Conservation (phyloP, 208 protist genomes). For the Leishmania gerbilli region DNA sequence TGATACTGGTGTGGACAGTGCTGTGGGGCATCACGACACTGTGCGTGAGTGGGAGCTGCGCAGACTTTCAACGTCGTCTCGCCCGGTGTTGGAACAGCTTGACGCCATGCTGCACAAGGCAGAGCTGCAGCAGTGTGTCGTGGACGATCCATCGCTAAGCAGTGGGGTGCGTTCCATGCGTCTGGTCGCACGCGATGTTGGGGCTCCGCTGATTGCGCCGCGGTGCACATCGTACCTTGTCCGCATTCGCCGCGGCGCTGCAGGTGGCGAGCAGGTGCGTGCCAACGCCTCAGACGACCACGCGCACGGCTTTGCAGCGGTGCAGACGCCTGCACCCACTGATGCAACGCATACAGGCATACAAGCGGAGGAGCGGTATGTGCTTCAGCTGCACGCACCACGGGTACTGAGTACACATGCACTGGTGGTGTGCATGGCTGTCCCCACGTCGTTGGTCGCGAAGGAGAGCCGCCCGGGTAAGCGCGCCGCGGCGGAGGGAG, state of each 20-base stretch:
- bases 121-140: slow-evolving; percentile 9
- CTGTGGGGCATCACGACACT: not conserved
- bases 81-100: not conserved
- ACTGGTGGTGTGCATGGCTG: slow-evolving; percentile 42
- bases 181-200: slow-evolving; percentile 10
- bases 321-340: not conserved
- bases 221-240: slow-evolving; percentile 30
- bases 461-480: not conserved
- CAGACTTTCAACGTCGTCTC: slow-evolving; percentile 12
- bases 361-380: slow-evolving; percentile 5
- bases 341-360: not conserved
- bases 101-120: not conserved
- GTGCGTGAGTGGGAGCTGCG: slow-evolving; percentile 15
- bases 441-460: not conserved
- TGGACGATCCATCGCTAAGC: slow-evolving; percentile 21
- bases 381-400: slow-evolving; percentile 46
- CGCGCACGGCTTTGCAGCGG: not conserved
- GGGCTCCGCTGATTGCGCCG: slow-evolving; percentile 1
- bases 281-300: not conserved
- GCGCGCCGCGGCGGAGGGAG: not conserved
- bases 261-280: not conserved
- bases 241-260: not conserved
- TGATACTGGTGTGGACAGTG: not conserved
- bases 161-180: slow-evolving; percentile 24
- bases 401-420: slow-evolving; percentile 51